These are phyloP conservation scores for Vanrija pseudolonga DNA, from an alignment of 1,284 basidiomycete species.

Conservation along the genomic window DNA sequence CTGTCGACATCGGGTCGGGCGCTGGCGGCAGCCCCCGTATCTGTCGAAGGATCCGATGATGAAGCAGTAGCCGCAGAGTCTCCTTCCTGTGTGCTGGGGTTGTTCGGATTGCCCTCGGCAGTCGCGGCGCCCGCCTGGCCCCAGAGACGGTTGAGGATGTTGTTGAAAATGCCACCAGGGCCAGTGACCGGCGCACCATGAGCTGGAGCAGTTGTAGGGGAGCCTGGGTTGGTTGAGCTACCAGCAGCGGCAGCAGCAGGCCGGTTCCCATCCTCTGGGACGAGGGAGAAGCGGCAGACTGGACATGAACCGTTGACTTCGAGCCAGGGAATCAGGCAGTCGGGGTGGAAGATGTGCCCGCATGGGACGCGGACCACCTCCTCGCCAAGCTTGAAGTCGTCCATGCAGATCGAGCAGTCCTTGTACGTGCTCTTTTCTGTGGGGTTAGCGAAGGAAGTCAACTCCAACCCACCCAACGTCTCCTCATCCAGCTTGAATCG, in stretches of 20 bases:
- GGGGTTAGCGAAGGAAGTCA: background rate
- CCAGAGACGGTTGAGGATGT: slow-evolving; percentile 34
- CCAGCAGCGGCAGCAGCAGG: background rate
- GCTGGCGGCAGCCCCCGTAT: too few relatives aligned
- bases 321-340: slow-evolving; percentile 47
- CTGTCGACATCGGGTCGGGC: too few relatives aligned
- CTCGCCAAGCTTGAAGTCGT: slow-evolving; percentile 41
- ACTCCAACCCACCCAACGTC: slow-evolving; percentile 28
- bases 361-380: slow-evolving; percentile 43
- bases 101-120: background rate
- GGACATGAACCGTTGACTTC: slow-evolving; percentile 48
- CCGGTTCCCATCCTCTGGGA: background rate
- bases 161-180: slow-evolving; percentile 23
- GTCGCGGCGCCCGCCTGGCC: slow-evolving; percentile 28
- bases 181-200: background rate
- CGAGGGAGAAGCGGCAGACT: slow-evolving; percentile 44
- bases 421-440: slow-evolving; percentile 39
- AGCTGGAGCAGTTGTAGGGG: background rate
- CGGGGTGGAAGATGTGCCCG: slow-evolving; percentile 47
- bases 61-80: too few relatives aligned
- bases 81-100: background rate
- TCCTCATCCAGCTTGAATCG: slow-evolving; percentile 37
- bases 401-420: slow-evolving; percentile 47
- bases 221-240: too few relatives aligned
- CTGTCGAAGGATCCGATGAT: too few relatives aligned